Base-by-base conservation (phyloP, 352 stramenopile species). In the Globisporangium carolinianum region DNA sequence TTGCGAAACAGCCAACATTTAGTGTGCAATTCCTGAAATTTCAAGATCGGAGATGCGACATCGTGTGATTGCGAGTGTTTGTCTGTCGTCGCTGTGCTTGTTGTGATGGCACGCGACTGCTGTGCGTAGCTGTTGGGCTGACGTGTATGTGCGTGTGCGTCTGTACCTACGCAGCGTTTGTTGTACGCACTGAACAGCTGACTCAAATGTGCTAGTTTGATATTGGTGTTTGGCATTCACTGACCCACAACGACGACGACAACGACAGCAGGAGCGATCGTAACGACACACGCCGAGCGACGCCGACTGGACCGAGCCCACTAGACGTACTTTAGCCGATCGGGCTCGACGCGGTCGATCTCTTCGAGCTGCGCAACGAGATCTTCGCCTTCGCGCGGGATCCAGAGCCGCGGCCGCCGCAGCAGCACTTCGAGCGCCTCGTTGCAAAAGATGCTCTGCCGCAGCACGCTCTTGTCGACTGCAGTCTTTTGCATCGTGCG, bases 401-500 rank as follows among this genome's bases (percentile, higher is more conserved):
- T 61, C 72, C 72, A 82, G 10, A 79, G 62, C 38, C 56, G 71
- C 12, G 72, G 72, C 2, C 72, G 69, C 49, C 58, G 61, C 8
- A 82, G 53, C 36, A 82, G 66, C 17, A 37, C 48, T 3, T 62
- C 66, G 24, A 79, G 62, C 17, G 61, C 65, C 14, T 63, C 61
- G 38, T 38, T 39, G 8, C 70, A 65, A 42, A 79, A 79, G 45
- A 82, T 66, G 53, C 65, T 79, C 51, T 76, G 66, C 24, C 75
- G 59, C 10, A 79, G 54, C 41, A 75, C 59, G 7, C 39, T 36
- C 15, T 52, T 58, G 14, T 77, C 70, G 38, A 63, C 60, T 24
- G 54, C 46, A 14, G 37, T 32, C 10, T 65, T 37, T 43, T 67
- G 61, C 53, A 79, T 60, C 37, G 65, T 48, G 10, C 43, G 42